These are phyloP conservation scores for Rubroshorea leprosula DNA, from an alignment of 345 rosid genomes.

Conservation along the genomic window DNA sequence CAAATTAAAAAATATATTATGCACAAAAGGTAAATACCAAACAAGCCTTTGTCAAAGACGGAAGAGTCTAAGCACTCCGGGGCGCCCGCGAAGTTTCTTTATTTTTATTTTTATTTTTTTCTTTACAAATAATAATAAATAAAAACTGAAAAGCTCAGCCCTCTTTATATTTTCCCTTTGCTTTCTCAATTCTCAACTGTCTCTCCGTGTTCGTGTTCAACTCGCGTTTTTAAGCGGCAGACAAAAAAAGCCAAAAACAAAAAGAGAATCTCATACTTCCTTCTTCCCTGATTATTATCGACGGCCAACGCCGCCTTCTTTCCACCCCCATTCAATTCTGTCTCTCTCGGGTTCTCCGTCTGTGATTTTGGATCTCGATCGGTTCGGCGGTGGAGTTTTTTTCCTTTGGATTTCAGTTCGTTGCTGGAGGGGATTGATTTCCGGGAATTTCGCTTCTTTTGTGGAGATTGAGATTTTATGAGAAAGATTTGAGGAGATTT, in stretches of 20 bases:
- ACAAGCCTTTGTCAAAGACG: no score
- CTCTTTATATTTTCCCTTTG: not conserved
- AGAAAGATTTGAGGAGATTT: not conserved
- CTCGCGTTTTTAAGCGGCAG: slow-evolving; percentile 41
- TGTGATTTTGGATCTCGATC: slow-evolving; percentile 20
- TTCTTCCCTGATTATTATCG: slow-evolving; percentile 2
- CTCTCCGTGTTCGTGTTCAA: slow-evolving; percentile 52
- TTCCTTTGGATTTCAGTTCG: not conserved
- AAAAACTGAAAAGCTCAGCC: not conserved
- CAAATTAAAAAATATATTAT: no score
- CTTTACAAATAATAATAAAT: not conserved
- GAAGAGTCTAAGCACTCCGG: no score
- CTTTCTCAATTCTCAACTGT: slow-evolving; percentile 38
- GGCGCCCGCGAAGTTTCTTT: not conserved
- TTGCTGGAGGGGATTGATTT: not conserved
- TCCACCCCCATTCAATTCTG: not conserved
- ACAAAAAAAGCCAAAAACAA: not conserved
- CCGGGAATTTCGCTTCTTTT: not conserved
- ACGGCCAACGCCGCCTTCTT: not conserved
- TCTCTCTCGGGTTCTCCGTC: slow-evolving; percentile 6
- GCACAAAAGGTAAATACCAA: no score
- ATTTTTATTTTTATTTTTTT: no score
- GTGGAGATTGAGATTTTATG: slow-evolving; percentile 1
- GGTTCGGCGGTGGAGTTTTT: slow-evolving; percentile 13
- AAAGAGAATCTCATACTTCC: slow-evolving; percentile 7